Evolutionary conservation across 305 asterid genomes (phyloP).

Genomic region (Lippia alba): DNA sequence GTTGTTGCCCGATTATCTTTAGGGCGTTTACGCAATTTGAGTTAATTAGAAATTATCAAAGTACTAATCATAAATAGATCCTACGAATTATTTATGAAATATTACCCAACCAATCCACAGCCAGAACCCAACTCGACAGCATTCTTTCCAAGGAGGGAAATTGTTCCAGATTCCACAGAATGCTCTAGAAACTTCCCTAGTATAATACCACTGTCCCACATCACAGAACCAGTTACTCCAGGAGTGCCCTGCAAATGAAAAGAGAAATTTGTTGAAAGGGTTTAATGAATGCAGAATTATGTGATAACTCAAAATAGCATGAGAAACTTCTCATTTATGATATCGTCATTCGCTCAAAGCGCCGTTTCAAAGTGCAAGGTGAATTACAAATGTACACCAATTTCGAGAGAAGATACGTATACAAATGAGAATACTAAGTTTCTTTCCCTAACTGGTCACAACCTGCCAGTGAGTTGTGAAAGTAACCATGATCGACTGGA

Average conservation of each 20-base stretch:
- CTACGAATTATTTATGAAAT: background rate
- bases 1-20: background rate
- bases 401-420: conserved; percentile 8
- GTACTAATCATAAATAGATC: background rate
- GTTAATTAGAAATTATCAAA: conserved; percentile 13
- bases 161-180: conserved; percentile 64
- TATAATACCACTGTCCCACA: conserved; percentile 98
- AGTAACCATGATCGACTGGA: background rate
- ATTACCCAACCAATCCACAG: conserved; percentile 95
- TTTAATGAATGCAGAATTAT: no score
- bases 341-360: no score
- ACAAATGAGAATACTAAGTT: background rate
- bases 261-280: background rate
- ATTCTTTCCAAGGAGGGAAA: conserved; percentile 72
- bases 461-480: background rate
- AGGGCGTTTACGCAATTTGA: background rate
- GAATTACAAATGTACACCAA: background rate
- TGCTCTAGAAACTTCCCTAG: conserved; percentile 90
- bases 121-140: conserved; percentile 93
- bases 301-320: no score
- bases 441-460: background rate
- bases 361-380: background rate
- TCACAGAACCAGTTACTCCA: conserved; percentile 93
- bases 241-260: conserved; percentile 66
- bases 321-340: no score